Evolutionary conservation across 2,329 filamentous ascomycete species (phyloP), one percentile per base, ranked within the genome.

Genomic region (Coccinonectria pachysandricola): DNA sequence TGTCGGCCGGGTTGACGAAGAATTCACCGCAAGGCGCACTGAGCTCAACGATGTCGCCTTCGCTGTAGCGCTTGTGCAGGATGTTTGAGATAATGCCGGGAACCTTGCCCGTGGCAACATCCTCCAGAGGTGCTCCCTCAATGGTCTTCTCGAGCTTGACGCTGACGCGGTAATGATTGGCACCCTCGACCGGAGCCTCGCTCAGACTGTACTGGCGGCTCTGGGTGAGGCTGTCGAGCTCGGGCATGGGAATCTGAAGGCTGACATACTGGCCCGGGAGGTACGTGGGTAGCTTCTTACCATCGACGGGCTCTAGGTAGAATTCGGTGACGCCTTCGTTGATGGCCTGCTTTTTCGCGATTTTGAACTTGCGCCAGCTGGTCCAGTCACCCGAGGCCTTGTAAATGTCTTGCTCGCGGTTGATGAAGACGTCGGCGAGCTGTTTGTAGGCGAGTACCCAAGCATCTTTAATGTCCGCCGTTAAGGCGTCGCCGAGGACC

Each of bases 121-220:
- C 59, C 15, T 56, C 50, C 8, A 38, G 7, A 3, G 42, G 30
- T 4, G 43, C 40, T 15, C 43, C 31, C 16, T 46, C 43, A 9
- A 47, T 24, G 3, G 47, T 46, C 18, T 67, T 73, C 37, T 72
- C 79, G 31, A 61, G 68, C 65, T 86, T 87, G 35, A 88, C 75
- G 39, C 71, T 80, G 56, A 88, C 75, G 28, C 82, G 71, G 54
- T 83, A 83, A 52, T 74, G 68, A 10, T 60, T 58, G 6, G 64
- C 64, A 24, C 64, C 60, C n/a, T 40, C 40, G 13, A 39, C 38
- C 4, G 64, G 61, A 3, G 57, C 62, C 41, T 81, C 74, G 44
- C 72, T 79, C 30, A 88, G 61, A 23, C 75, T 81, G 59, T 85
- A 88, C 59, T 88, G 82, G 29, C 82, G 60, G 31, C 74, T 72